Conservation (phyloP, 1,284 basidiomycete species). For the Cutaneotrichosporon cyanovorans region DNA sequence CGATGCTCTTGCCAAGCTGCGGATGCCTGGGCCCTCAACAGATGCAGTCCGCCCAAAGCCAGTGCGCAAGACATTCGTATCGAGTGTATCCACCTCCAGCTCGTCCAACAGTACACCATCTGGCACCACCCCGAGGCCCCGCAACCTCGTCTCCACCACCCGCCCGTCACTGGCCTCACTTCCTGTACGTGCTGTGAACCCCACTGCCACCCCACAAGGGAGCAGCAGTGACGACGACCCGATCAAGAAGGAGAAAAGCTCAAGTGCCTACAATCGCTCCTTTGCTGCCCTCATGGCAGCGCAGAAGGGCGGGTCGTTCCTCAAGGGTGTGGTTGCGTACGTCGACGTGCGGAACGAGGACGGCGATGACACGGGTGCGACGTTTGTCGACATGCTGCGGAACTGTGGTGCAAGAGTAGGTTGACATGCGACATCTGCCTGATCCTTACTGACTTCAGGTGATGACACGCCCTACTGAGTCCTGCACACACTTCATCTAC, state of each 20-base stretch:
- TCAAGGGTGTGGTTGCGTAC: conserved; percentile 74
- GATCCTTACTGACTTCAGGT: conserved; percentile 40
- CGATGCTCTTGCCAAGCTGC: conserved; percentile 36
- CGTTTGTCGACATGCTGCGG: conserved; percentile 78
- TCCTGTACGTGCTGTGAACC: background rate
- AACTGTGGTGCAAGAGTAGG: conserved; percentile 71
- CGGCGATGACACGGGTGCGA: conserved; percentile 71
- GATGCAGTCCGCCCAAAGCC: no score
- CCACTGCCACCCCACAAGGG: background rate
- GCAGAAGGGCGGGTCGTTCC: conserved; percentile 18
- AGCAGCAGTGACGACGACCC: background rate
- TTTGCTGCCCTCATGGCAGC: background rate
- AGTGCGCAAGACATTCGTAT: no score
- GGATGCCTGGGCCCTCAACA: background rate
- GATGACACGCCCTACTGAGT: conserved; percentile 44
- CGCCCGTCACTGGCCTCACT: background rate
- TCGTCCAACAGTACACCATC: background rate
- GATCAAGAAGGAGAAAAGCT: background rate
- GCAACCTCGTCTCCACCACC: background rate
- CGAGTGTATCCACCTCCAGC: background rate
- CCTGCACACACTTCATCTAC: conserved; percentile 81
- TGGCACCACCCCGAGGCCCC: background rate
- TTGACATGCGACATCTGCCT: conserved; percentile 36
- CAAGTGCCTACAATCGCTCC: background rate
- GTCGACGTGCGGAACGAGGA: conserved; percentile 82